Conservation (phyloP, 495 filamentous ascomycete genomes). For the Neurospora sp. region DNA sequence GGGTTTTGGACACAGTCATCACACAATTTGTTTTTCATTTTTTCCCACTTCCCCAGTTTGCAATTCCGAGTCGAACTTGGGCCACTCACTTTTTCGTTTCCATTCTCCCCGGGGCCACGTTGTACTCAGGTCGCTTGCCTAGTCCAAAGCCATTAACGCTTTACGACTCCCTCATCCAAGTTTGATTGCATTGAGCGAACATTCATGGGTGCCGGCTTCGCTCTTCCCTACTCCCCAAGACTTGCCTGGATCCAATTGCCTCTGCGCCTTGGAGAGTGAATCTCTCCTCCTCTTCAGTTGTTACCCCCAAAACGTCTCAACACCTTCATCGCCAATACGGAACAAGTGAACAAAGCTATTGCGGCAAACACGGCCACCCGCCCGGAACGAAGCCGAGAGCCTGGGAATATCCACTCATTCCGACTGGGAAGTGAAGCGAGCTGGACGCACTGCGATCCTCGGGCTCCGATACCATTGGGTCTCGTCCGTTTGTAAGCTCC, state of each 20-base stretch:
- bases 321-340: neutral
- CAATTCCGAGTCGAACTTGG: neutral
- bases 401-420: neutral
- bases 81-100: neutral
- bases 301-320: neutral
- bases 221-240: neutral
- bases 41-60: neutral
- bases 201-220: neutral
- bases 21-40: neutral
- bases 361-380: neutral
- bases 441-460: neutral
- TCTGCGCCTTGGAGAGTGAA: neutral
- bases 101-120: neutral
- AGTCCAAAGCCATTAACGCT: neutral
- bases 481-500: slow-evolving; percentile 14
- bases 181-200: neutral
- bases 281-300: too few species aligned
- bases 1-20: neutral
- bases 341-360: neutral
- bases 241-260: neutral
- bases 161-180: neutral
- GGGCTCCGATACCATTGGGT: slow-evolving; percentile 6
- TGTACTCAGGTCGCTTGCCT: neutral
- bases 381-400: neutral
- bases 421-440: neutral